These are phyloP conservation scores for Ogataea methylovora DNA, from an alignment of 805 yeast genomes.

Conservation along the genomic window DNA sequence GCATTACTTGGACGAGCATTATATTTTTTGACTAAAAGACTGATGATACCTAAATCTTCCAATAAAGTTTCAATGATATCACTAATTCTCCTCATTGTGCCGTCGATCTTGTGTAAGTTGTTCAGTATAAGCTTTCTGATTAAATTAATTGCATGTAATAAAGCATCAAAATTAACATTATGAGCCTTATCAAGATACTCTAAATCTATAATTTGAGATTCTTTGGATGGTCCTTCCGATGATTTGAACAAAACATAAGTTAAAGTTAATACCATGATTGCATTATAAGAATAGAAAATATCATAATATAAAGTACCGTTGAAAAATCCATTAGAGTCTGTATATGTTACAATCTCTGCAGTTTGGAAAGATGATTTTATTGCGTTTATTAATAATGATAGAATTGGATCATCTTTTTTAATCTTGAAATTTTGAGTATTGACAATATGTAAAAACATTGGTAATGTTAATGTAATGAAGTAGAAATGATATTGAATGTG, in stretches of 20 bases:
- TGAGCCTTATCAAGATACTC: conserved; percentile 15
- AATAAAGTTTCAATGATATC: conserved; percentile 34
- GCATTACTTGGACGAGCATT: conserved; percentile 22
- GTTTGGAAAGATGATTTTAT: conserved; percentile 32
- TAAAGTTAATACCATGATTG: conserved; percentile 32
- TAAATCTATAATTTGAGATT: conserved; percentile 21
- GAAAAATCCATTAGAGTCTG: conserved; percentile 29
- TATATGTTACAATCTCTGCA: conserved; percentile 28
- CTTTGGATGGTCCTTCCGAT: conserved; percentile 1
- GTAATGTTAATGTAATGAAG: conserved; percentile 33
- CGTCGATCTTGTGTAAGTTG: conserved; percentile 27
- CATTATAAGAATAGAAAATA: conserved; percentile 35
- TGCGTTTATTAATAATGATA: conserved; percentile 31
- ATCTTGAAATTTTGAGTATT: conserved; percentile 27
- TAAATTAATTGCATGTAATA: conserved; percentile 26
- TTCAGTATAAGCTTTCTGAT: conserved; percentile 25
- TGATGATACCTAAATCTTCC: conserved; percentile 33
- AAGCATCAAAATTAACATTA: conserved; percentile 20
- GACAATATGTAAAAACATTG: conserved; percentile 33
- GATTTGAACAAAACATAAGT: conserved; percentile 29
- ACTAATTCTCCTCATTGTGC: conserved; percentile 34
- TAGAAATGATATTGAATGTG: conserved; percentile 34
- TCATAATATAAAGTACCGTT: conserved; percentile 40
- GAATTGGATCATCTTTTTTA: conserved; percentile 33
- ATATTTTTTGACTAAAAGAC: conserved; percentile 20